These are phyloP conservation scores for Penicillium lagena DNA, from an alignment of 495 filamentous ascomycete species.

Conservation along the genomic window DNA sequence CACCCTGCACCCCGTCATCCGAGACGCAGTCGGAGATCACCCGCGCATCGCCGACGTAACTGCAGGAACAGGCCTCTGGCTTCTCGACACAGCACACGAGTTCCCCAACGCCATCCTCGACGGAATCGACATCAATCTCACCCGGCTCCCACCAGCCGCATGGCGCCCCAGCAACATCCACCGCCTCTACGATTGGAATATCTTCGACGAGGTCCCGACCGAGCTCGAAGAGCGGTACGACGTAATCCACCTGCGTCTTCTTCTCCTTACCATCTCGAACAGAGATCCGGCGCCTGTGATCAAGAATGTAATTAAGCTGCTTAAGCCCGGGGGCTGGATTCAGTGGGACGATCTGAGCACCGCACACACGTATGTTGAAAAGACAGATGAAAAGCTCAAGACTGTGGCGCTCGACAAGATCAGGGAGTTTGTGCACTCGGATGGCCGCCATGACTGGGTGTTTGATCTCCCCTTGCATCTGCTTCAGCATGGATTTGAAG, in stretches of 20 bases:
- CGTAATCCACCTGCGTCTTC: slow-evolving; percentile 27
- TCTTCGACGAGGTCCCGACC: slow-evolving; percentile 13
- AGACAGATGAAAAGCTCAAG: neutral
- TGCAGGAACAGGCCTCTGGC: slow-evolving; percentile 22
- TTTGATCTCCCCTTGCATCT: slow-evolving; percentile 4
- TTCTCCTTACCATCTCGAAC: slow-evolving; percentile 18
- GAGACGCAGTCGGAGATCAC: slow-evolving; percentile 1
- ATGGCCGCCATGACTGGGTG: slow-evolving; percentile 13
- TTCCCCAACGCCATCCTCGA: slow-evolving; percentile 10
- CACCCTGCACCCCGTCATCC: slow-evolving; percentile 9
- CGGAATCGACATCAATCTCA: slow-evolving; percentile 21
- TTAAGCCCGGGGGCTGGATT: slow-evolving; percentile 32
- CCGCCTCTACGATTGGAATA: slow-evolving; percentile 16
- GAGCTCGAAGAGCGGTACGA: slow-evolving; percentile 22
- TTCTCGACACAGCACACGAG: slow-evolving; percentile 14
- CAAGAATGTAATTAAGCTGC: slow-evolving; percentile 13
- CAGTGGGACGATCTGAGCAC: slow-evolving; percentile 29
- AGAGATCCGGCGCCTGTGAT: slow-evolving; percentile 14
- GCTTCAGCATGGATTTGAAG: slow-evolving; percentile 8
- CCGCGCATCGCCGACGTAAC: slow-evolving; percentile 14
- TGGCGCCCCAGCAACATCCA: slow-evolving; percentile 20
- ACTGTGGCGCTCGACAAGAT: slow-evolving; percentile 7
- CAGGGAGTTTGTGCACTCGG: slow-evolving; percentile 4
- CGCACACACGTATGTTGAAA: slow-evolving; percentile 4
- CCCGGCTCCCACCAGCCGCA: slow-evolving; percentile 11